Evolutionary conservation across 83 land plant genomes (phyloP).

Genomic region (Picea engelmannii): DNA sequence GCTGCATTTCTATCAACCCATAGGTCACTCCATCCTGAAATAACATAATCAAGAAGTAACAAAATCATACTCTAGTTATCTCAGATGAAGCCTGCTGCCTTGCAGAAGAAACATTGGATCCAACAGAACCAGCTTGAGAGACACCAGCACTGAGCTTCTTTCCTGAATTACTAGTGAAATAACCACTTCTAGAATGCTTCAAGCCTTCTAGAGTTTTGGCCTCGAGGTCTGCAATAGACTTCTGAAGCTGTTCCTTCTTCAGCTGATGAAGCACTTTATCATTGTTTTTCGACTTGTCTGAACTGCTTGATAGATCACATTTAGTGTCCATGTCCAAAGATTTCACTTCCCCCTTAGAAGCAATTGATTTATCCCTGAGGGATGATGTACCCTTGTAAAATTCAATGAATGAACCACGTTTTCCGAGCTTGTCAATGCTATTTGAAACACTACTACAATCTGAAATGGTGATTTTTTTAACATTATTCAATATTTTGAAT

Average conservation of each 20-base stretch:
- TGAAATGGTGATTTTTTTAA: neutral
- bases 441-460: neutral
- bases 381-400: constrained; percentile 9
- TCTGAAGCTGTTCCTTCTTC: constrained; percentile 23
- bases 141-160: neutral
- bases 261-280: constrained; percentile 13
- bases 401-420: constrained; percentile 12
- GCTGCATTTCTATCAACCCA: neutral
- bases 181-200: constrained; percentile 16
- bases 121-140: constrained; percentile 8
- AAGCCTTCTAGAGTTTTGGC: constrained; percentile 21
- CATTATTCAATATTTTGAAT: neutral
- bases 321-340: neutral
- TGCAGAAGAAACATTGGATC: constrained; percentile 10
- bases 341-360: constrained; percentile 13
- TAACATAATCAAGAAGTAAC: neutral
- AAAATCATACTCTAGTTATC: neutral
- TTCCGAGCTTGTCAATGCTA: constrained; percentile 1
- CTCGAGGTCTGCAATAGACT: constrained; percentile 19
- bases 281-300: neutral
- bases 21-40: neutral
- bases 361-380: neutral
- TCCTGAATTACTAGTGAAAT: neutral
- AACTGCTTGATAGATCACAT: constrained; percentile 6
- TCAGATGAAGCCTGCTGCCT: constrained; percentile 2